These are phyloP conservation scores for Elongisporangium anandrum DNA, from an alignment of 352 stramenopile species.

Conservation along the genomic window DNA sequence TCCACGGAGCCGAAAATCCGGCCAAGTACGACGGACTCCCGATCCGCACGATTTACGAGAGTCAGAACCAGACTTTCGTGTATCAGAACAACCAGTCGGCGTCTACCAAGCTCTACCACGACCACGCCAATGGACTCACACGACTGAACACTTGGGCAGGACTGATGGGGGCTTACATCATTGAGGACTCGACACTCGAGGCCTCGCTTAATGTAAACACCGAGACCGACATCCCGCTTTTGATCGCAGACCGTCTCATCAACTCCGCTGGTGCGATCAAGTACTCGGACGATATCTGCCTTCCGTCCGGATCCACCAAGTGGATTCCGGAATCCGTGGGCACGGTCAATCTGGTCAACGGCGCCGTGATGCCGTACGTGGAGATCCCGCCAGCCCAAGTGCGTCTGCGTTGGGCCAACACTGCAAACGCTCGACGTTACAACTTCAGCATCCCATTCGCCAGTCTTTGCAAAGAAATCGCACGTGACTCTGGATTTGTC, in stretches of 20 bases:
- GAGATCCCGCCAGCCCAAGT: constrained; percentile 55
- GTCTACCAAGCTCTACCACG: constrained; percentile 68
- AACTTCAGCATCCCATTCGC: constrained; percentile 70
- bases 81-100: constrained; percentile 72
- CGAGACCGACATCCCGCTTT: constrained; percentile 52
- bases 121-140: constrained; percentile 65
- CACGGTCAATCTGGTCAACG: constrained; percentile 59
- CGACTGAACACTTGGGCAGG: constrained; percentile 64
- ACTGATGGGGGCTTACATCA: constrained; percentile 54
- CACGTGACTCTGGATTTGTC: constrained; percentile 60
- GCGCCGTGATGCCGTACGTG: constrained; percentile 65
- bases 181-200: constrained; percentile 45
- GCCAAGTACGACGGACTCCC: constrained; percentile 61
- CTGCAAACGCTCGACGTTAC: constrained; percentile 68
- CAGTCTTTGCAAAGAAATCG: constrained; percentile 50
- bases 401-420: constrained; percentile 54
- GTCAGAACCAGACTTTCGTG: constrained; percentile 44
- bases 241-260: constrained; percentile 49
- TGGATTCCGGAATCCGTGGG: constrained; percentile 68
- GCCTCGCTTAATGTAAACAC: constrained; percentile 44
- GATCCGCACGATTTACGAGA: constrained; percentile 53
- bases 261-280: constrained; percentile 42
- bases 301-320: constrained; percentile 18
- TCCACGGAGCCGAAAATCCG: constrained; percentile 62
- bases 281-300: constrained; percentile 67